Conservation (phyloP, 116 monocot genomes). For the Papilionanthe hybrid region DNA sequence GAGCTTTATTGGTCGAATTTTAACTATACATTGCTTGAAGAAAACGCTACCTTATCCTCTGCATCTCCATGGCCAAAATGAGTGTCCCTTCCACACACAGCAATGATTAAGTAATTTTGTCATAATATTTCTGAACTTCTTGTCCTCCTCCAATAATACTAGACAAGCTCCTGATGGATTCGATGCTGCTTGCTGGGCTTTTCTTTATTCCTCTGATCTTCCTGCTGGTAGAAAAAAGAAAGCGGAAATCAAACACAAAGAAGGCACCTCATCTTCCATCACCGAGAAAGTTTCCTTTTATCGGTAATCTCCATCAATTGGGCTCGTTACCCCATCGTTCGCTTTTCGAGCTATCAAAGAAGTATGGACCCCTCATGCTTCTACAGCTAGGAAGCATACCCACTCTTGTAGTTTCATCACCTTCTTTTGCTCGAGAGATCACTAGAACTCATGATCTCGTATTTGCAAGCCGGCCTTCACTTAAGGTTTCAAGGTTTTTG, state of each 20-base stretch:
- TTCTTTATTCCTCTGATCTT: neutral
- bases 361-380: neutral
- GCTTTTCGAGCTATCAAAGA: neutral
- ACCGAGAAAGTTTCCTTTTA: neutral
- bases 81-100: too few relatives aligned
- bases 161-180: neutral
- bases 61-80: too few relatives aligned
- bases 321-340: neutral
- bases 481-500: neutral
- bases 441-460: neutral
- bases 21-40: too few relatives aligned
- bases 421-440: neutral
- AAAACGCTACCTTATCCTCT: too few relatives aligned
- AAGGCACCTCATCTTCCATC: neutral
- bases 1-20: too few relatives aligned
- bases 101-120: too few relatives aligned
- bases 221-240: neutral
- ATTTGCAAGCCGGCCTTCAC: neutral
- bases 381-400: neutral
- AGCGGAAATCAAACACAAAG: neutral
- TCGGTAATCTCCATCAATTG: neutral
- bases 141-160: too few relatives aligned
- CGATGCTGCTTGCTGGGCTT: neutral
- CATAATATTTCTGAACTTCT: too few relatives aligned
- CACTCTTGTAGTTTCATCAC: neutral